Evolutionary conservation across 352 stramenopile species (phyloP), one percentile per base, ranked within the genome.

Genomic region (Phytophthora melonis): DNA sequence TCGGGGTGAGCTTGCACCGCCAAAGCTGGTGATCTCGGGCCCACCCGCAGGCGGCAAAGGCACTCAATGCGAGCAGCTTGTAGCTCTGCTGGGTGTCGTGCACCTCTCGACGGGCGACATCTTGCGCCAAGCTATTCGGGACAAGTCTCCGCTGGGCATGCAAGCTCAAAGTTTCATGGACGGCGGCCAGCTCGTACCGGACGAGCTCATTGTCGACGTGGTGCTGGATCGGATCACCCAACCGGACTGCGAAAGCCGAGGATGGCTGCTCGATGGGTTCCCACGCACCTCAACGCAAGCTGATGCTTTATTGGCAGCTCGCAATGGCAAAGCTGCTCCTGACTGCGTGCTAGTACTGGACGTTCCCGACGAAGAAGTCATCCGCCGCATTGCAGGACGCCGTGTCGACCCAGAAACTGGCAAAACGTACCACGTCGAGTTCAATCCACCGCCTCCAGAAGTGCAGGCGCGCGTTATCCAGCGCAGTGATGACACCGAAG

Each of bases 361-460:
- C 52, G 96, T 99, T 6, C 96, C 97, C 0, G 97, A 99, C 68
- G 89, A 95, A 25, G 91, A 99, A 66, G 88, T 99, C 1, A 88
- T 98, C 65, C 89, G 97, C 57, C 92, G 97, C 41, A 99, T 99
- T 73, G 98, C 96, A n/a, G 97, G 97, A 62, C 91, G 97, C 14
- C 97, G 97, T 58, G 97, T 99, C 34, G 96, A 99, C 77, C 94
- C 96, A 36, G 85, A 83, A 8, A 98, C 86, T 16, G 96, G 96
- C 59, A 94, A 97, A 63, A 98, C 92, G n/a, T 99, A 99, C 78
- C 97, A 99, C 73, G 84, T 99, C 1, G 97, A 97, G 70, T 99
- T 98, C 80, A 98, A 98, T 62, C 96, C 96, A n/a, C 97, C 97
- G 19, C 82, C 86, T 5, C 72, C 68, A 9, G 90, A 90, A 34